Base-by-base conservation (phyloP, 2,329 filamentous ascomycete species). In the Beauveria sp. region DNA sequence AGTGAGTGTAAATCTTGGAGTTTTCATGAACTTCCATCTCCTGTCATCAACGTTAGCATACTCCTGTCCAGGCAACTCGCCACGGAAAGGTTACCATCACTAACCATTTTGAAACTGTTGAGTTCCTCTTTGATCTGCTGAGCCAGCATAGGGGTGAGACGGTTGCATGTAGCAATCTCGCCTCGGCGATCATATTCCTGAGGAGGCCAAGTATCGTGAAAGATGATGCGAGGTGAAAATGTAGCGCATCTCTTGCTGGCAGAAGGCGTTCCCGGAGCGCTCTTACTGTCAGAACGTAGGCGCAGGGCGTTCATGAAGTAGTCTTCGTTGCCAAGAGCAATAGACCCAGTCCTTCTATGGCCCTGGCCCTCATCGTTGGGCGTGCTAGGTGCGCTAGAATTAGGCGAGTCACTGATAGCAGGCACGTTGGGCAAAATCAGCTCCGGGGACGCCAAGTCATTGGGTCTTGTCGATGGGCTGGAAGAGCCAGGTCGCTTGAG, bases 21-120 rank as follows among this genome's bases (percentile, higher is more conserved):
- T 89, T 91, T 77, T 97, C 94, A 75, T 99, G 94, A 70, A 99
- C 94, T 80, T 97, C 94, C 94, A 99, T 99, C 80, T 99, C 94
- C 94, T 97, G 64, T 44, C 59, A 16, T 18, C 12, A n/a, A 20
- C 44, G 68, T 84, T 74, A 84, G 79, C 66, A 64, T 50, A 1
- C 9, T 20, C 16, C 2, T 4, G 1, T 41, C 63, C 66, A 61
- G 57, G 59, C 41, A 54, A 30, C n/a, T 16, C 1, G 30, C 3
- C 37, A 28, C 14, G 3, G 14, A 3, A 18, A 9, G 51, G 3
- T 20, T 37, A n/a, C 6, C 1, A 50, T 5, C 20, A 28, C 68
- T 52, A 52, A 72, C 71, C 94, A 99, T 99, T 76, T 99, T 99
- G 82, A 99, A 99, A 68, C 88, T 96, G 78, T 99, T 99, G 68